These are phyloP conservation scores for Phellopilus nigrolimitatus DNA, from an alignment of 1,284 basidiomycete species.

Conservation along the genomic window DNA sequence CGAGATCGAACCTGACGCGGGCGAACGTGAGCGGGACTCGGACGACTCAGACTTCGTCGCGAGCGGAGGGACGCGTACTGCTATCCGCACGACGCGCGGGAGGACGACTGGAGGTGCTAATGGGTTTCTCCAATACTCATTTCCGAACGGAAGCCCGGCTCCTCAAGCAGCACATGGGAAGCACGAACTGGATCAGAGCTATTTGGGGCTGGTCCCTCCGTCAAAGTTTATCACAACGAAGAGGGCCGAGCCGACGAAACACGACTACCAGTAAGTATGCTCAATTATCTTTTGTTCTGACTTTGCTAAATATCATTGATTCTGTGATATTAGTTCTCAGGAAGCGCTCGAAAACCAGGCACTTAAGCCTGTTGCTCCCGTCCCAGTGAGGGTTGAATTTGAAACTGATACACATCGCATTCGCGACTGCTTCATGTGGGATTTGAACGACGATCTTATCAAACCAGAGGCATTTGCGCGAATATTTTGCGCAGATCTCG, in stretches of 20 bases:
- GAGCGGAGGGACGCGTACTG: slow-evolving; percentile 44
- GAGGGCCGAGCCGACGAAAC: slow-evolving; percentile 52
- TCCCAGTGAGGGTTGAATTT: slow-evolving; percentile 93
- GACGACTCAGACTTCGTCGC: slow-evolving; percentile 66
- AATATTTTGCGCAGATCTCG: slow-evolving; percentile 85
- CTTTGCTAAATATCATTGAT: slow-evolving; percentile 53
- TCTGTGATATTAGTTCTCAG: slow-evolving; percentile 63
- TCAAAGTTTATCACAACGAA: slow-evolving; percentile 69
- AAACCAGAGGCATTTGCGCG: slow-evolving; percentile 81
- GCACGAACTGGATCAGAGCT: slow-evolving; percentile 77
- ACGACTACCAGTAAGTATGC: slow-evolving; percentile 62
- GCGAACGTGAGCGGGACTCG: slow-evolving; percentile 58
- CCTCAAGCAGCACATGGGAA: slow-evolving; percentile 25
- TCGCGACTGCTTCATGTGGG: slow-evolving; percentile 97
- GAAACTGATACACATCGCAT: slow-evolving; percentile 90
- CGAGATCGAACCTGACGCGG: slow-evolving; percentile 64
- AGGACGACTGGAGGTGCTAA: slow-evolving; percentile 46
- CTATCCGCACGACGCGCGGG: slow-evolving; percentile 35
- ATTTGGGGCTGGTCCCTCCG: slow-evolving; percentile 84
- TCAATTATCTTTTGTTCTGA: not conserved
- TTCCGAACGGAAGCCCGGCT: slow-evolving; percentile 24
- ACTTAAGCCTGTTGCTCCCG: slow-evolving; percentile 59
- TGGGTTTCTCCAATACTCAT: slow-evolving; percentile 31
- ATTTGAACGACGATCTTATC: slow-evolving; percentile 77
- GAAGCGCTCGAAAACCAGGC: slow-evolving; percentile 67